Conservation (phyloP, 2,329 filamentous ascomycete species). For the Aureobasidium zeae region DNA sequence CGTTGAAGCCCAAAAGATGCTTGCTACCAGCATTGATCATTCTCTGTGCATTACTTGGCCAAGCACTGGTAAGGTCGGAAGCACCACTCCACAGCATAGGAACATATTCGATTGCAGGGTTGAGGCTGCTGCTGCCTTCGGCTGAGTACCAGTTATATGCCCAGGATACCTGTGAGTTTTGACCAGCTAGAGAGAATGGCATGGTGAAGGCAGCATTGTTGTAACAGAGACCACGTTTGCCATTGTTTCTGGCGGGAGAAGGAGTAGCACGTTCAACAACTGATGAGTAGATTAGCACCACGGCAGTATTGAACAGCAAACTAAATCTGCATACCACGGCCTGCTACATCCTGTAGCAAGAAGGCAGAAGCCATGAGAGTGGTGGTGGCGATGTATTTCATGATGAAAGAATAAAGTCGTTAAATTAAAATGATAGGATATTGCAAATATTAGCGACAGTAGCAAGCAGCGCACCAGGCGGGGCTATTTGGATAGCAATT, state of each 20-base stretch:
- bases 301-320: no score
- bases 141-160: constrained; percentile 31
- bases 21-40: constrained; percentile 30
- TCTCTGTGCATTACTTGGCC: constrained; percentile 20
- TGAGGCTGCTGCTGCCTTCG: constrained; percentile 21
- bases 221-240: constrained; percentile 61
- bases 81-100: constrained; percentile 23
- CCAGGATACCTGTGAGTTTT: constrained; percentile 27
- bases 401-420: constrained; percentile 7
- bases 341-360: constrained; percentile 2
- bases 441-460: neutral
- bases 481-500: neutral
- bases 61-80: constrained; percentile 18
- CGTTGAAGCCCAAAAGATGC: constrained; percentile 57
- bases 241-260: constrained; percentile 23
- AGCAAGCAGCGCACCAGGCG: constrained; percentile 14
- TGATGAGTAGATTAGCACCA: neutral
- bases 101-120: constrained; percentile 22
- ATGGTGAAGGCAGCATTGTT: constrained; percentile 46
- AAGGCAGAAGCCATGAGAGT: constrained; percentile 1
- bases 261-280: constrained; percentile 16
- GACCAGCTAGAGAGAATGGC: constrained; percentile 29
- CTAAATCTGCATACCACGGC: constrained; percentile 7
- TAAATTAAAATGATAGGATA: neutral
- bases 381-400: neutral